Percentiles rank a stretch among this genome's conserved stretches.
Conservation (phyloP, 495 filamentous ascomycete genomes). For the Glutinoglossum americanum region DNA sequence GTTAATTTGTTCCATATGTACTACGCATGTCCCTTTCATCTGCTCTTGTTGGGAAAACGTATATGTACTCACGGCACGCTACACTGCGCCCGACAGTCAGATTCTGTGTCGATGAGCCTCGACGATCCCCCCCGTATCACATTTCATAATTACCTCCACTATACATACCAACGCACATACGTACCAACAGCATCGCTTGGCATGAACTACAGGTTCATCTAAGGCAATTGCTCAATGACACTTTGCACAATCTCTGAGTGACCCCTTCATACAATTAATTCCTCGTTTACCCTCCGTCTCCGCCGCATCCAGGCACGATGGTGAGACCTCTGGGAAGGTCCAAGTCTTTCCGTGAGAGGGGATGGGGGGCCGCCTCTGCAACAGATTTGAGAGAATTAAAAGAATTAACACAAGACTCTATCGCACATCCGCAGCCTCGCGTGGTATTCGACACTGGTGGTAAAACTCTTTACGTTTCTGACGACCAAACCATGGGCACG, state of each 20-base stretch:
- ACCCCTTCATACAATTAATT: background rate
- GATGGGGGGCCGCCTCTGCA: background rate
- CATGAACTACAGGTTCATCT: background rate
- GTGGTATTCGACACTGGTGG: background rate
- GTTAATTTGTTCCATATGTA: background rate
- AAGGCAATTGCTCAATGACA: background rate
- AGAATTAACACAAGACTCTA: background rate
- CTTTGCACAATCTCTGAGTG: background rate
- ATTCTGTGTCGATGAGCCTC: background rate
- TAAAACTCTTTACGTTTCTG: background rate
- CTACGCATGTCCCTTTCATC: background rate
- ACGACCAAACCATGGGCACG: background rate
- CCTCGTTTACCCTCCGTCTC: background rate
- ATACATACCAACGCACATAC: background rate
- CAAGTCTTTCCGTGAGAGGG: background rate
- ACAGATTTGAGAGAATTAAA: no score
- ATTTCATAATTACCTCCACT: background rate
- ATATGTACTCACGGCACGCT: background rate
- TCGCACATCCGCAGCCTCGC: background rate
- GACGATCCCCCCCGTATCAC: background rate
- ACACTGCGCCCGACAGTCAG: no score
- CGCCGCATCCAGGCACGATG: background rate
- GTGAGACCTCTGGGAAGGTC: background rate
- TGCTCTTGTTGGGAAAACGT: background rate
- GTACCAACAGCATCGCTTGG: background rate